Evolutionary conservation across 2,329 filamentous ascomycete genomes (phyloP), one percentile per base, ranked within the genome.

Genomic region (Cordyceps farinosa): DNA sequence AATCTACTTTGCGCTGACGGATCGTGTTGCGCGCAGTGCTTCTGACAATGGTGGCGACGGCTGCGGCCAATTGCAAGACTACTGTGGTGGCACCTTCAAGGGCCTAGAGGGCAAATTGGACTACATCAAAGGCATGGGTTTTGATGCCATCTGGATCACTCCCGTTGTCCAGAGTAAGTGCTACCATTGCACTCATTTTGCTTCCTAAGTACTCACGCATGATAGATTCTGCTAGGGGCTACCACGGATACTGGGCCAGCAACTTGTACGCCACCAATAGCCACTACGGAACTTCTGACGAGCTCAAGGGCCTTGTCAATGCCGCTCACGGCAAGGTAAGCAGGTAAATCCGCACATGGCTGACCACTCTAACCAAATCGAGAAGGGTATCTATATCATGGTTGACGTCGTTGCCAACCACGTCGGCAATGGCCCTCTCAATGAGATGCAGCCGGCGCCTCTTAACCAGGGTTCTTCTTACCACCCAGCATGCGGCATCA

Each of bases 111-210:
- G 82, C 65, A 79, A 84, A 65, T 79, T 88, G 47, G 85, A 87
- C 71, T 88, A 88, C 70, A 87, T 88, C 70, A 78, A 84, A 69
- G 79, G 79, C 55, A 84, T 87, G 80, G 84, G 84, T 30, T 86
- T 86, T 66, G 81, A 82, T 62, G 84, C 84, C 47, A 75, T 85
- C 56, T 82, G 83, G 81, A 85, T 87, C 65, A 85, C 83, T 2
- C 84, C 84, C 0, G 77, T 87, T n/a, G 79, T 84, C 1, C 69
- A 74, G 1, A 79, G 77, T 79, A 69, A 64, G 76, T 71, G 9
- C 5, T 17, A 3, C 10, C 8, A 48, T 15, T 27, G 22, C 40
- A 10, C n/a, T 32, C 30, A 47, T 32, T 44, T 17, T 32, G 38
- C 15, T 15, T 13, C 11, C 11, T n/a, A 40, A 55, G 52, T 48